Percentiles rank a stretch among this genome's conserved stretches.
Conservation (phyloP, 75 land plant species). For the Selaginella moellendorffii region DNA sequence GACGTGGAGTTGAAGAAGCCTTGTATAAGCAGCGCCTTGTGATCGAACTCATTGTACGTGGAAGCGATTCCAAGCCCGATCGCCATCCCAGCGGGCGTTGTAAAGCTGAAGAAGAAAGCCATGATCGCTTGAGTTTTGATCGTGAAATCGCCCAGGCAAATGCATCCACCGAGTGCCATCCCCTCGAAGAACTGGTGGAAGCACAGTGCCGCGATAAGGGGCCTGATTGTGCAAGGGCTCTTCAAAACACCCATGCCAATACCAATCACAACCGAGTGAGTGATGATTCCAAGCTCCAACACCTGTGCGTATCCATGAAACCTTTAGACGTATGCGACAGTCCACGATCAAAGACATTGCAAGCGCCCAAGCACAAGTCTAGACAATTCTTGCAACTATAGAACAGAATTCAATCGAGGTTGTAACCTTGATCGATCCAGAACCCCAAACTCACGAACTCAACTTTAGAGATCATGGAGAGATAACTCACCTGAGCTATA, state of each 20-base stretch:
- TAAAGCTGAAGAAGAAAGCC: conserved; percentile 38
- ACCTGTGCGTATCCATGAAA: conserved; percentile 17
- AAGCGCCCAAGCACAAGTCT: conserved; percentile 1
- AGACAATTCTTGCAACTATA: not conserved
- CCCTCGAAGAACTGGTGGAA: conserved; percentile 44
- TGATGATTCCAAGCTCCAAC: conserved; percentile 30
- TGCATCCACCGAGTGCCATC: conserved; percentile 30
- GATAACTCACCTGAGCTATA: not conserved
- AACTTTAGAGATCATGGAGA: too few species aligned
- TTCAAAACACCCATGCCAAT: conserved; percentile 26
- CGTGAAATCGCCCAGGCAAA: conserved; percentile 39
- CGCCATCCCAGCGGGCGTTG: conserved; percentile 17
- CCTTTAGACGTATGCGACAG: not conserved
- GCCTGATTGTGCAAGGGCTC: conserved; percentile 24
- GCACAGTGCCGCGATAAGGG: conserved; percentile 22
- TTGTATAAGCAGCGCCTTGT: conserved; percentile 13
- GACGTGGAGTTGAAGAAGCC: conserved; percentile 13
- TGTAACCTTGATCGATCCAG: too few species aligned
- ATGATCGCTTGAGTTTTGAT: conserved; percentile 30
- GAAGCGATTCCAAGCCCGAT: conserved; percentile 13
- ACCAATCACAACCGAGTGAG: conserved; percentile 32
- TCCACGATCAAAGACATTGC: too few species aligned
- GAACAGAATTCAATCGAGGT: not conserved
- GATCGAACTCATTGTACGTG: conserved; percentile 11
- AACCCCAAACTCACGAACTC: too few species aligned